Conservation (phyloP, 78 protist species). For the Emiliania huxleyi region DNA sequence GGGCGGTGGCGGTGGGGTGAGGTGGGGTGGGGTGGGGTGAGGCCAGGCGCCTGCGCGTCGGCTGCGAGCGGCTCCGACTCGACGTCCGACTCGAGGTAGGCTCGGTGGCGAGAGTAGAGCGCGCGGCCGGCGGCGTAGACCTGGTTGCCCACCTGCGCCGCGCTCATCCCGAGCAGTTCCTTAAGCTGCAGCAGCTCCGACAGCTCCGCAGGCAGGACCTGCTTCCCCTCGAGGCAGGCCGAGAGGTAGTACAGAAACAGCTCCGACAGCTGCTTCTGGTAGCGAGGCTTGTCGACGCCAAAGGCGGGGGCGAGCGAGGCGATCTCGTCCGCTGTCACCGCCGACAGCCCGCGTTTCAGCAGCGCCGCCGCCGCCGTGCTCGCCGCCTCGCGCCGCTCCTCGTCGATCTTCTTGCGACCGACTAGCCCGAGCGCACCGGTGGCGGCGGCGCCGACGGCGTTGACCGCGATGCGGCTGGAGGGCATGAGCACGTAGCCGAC, state of each 20-base stretch:
- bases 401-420: not conserved
- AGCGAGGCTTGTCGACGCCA: not conserved
- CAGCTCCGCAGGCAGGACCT: not conserved
- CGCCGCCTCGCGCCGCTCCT: not conserved
- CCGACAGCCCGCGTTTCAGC: not conserved
- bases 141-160: not conserved
- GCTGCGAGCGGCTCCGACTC: not conserved
- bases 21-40: no score
- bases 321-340: not conserved
- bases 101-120: conserved; percentile 12
- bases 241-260: not conserved
- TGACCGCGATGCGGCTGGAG: not conserved
- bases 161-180: not conserved
- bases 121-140: not conserved
- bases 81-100: conserved; percentile 1
- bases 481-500: not conserved
- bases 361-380: not conserved
- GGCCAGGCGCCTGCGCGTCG: no score
- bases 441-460: not conserved
- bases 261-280: not conserved
- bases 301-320: not conserved
- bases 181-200: not conserved
- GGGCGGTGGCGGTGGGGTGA: no score
- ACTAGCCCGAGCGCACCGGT: not conserved
- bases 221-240: not conserved